phyloP scores from a whole-genome alignment of 805 yeast genomes.

The Schizosaccharomyces cryophilus region DNA sequence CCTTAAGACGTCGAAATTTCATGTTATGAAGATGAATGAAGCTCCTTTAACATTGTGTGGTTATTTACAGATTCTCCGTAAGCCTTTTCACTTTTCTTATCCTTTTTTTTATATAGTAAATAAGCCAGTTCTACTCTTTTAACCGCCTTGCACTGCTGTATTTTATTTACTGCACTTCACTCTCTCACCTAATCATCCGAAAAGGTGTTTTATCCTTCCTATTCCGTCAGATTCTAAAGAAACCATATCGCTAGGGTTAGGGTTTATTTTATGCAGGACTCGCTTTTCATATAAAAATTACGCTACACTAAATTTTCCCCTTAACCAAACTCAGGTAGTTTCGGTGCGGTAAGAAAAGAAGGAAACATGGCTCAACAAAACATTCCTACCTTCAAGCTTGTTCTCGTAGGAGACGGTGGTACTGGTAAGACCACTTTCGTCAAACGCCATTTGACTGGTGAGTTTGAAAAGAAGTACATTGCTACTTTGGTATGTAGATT shows the following conservation, averaged over 20 bases:
- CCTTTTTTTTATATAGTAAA: too few species aligned
- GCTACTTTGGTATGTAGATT: constrained; percentile 21
- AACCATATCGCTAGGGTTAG: neutral
- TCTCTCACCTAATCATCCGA: neutral
- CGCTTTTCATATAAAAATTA: neutral
- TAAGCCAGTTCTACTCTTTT: too few species aligned
- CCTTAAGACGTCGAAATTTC: too few species aligned
- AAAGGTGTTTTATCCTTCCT: neutral
- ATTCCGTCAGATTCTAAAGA: neutral
- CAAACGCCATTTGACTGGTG: constrained; percentile 98
- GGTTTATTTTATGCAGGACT: neutral
- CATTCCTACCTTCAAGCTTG: constrained; percentile 93
- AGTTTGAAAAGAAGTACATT: constrained; percentile 93
- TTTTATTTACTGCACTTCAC: too few species aligned
- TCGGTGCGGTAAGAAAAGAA: neutral
- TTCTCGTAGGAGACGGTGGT: constrained; percentile 99
- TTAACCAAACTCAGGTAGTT: neutral
- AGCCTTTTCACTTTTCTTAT: too few species aligned
- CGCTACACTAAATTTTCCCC: neutral
- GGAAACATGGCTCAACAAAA: constrained; percentile 10
- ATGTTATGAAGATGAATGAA: too few species aligned
- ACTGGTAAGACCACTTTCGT: constrained; percentile 99
- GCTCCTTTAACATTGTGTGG: too few species aligned
- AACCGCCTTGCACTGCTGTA: too few species aligned
- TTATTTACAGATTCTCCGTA: too few species aligned